phyloP scores from a whole-genome alignment of 1,284 basidiomycete species.

The Ganoderma meredithae region DNA sequence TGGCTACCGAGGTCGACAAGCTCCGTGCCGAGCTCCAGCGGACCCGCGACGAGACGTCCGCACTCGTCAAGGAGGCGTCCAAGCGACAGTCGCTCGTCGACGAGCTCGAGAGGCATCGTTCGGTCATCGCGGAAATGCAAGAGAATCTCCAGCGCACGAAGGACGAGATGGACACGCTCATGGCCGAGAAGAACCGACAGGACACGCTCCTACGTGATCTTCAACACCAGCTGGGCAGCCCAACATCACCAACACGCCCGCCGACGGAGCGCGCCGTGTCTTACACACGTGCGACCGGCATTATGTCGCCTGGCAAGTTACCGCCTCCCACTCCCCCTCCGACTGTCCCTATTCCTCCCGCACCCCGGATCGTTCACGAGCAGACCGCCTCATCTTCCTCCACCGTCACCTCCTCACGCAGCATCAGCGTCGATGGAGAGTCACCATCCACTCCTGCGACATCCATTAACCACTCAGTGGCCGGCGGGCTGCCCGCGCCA shows the following conservation, averaged over 20 bases:
- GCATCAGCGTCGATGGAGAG: slow-evolving; percentile 63
- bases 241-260: slow-evolving; percentile 52
- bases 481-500: slow-evolving; percentile 42
- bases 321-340: slow-evolving; percentile 92
- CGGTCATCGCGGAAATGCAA: slow-evolving; percentile 76
- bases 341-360: slow-evolving; percentile 85
- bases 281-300: slow-evolving; percentile 61
- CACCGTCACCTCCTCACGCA: slow-evolving; percentile 58
- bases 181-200: slow-evolving; percentile 74
- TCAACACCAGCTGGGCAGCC: slow-evolving; percentile 75
- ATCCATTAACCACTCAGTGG: slow-evolving; percentile 57
- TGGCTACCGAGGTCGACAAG: slow-evolving; percentile 60
- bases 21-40: slow-evolving; percentile 67
- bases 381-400: slow-evolving; percentile 52
- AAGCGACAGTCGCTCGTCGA: slow-evolving; percentile 74
- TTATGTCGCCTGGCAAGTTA: slow-evolving; percentile 74
- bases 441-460: slow-evolving; percentile 65
- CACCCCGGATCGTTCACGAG: slow-evolving; percentile 62
- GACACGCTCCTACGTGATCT: slow-evolving; percentile 75
- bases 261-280: slow-evolving; percentile 61
- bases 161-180: slow-evolving; percentile 81
- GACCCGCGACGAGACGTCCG: slow-evolving; percentile 63
- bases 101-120: slow-evolving; percentile 81
- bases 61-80: slow-evolving; percentile 73
- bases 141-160: slow-evolving; percentile 76